Conservation (phyloP, 2,329 filamentous ascomycete genomes). For the Arthroderma uncinatum region DNA sequence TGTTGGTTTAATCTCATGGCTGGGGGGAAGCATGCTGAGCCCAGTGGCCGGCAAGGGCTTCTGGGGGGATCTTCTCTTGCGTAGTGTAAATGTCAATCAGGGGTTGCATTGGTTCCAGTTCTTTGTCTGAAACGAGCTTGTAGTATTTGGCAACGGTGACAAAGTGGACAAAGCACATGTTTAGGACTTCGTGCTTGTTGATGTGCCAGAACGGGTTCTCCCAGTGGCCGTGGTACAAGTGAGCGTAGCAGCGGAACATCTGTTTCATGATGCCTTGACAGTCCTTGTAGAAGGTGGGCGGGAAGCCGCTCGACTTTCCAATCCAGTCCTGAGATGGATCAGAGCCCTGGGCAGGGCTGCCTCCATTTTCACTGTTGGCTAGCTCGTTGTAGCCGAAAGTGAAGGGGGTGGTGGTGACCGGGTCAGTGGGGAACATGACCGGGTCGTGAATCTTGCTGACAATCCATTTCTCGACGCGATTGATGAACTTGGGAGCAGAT, state of each 20-base stretch:
- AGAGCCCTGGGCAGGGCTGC: constrained; percentile 43
- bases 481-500: constrained; percentile 86
- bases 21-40: constrained; percentile 23
- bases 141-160: constrained; percentile 68
- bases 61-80: constrained; percentile 74
- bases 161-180: constrained; percentile 81
- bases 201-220: constrained; percentile 72
- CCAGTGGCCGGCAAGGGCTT: constrained; percentile 40
- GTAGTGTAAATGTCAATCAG: constrained; percentile 84
- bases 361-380: constrained; percentile 39
- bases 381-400: constrained; percentile 29
- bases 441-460: constrained; percentile 88
- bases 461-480: constrained; percentile 94
- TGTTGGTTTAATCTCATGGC: too few relatives aligned
- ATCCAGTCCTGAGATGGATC: constrained; percentile 59
- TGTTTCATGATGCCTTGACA: constrained; percentile 92
- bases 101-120: constrained; percentile 92
- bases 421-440: constrained; percentile 80
- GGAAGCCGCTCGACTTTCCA: constrained; percentile 87
- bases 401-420: constrained; percentile 49
- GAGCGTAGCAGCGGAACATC: constrained; percentile 97
- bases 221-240: constrained; percentile 96
- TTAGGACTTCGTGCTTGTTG: constrained; percentile 59
- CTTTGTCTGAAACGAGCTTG: constrained; percentile 74
- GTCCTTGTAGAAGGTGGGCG: constrained; percentile 75